phyloP scores from a whole-genome alignment of 2,329 filamentous ascomycete genomes.

The Penicillium decumbens region DNA sequence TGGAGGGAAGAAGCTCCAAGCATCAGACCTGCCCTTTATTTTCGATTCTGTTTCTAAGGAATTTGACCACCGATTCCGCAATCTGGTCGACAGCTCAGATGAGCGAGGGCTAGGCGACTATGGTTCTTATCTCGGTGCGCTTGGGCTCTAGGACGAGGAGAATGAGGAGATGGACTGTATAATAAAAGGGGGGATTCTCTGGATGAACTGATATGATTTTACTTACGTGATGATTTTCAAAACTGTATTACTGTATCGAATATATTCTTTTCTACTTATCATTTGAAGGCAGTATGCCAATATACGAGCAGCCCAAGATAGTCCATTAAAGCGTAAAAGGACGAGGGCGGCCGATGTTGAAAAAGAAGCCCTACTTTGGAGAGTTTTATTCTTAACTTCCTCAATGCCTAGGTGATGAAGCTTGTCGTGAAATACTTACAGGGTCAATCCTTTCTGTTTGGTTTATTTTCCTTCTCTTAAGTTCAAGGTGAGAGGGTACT shows the following conservation, averaged over 20 bases:
- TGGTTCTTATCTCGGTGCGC: background rate
- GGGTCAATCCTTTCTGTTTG: too few species aligned
- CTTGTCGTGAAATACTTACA: too few species aligned
- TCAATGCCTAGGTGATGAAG: too few species aligned
- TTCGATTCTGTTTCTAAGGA: conserved; percentile 15
- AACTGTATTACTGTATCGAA: background rate
- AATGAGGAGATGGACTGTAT: background rate
- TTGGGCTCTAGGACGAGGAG: background rate
- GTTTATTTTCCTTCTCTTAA: too few species aligned
- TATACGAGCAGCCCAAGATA: background rate
- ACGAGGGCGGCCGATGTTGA: background rate
- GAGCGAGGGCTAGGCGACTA: conserved; percentile 10
- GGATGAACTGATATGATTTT: background rate
- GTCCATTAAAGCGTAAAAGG: background rate
- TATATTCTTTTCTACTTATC: background rate
- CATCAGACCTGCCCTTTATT: conserved; percentile 18
- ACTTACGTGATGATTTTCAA: background rate
- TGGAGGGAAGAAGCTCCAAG: conserved; percentile 4
- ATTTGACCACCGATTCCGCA: conserved; percentile 17
- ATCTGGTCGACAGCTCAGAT: conserved; percentile 28
- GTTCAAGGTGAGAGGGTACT: too few species aligned
- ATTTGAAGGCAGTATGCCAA: background rate
- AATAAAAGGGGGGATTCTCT: background rate
- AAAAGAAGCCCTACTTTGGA: too few species aligned
- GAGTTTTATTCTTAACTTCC: background rate